A percentile compares a stretch with the other conserved stretches of the same genome.
Evolutionary conservation across 1,284 basidiomycete species (phyloP).

Genomic region (Sanghuangporus baumii): DNA sequence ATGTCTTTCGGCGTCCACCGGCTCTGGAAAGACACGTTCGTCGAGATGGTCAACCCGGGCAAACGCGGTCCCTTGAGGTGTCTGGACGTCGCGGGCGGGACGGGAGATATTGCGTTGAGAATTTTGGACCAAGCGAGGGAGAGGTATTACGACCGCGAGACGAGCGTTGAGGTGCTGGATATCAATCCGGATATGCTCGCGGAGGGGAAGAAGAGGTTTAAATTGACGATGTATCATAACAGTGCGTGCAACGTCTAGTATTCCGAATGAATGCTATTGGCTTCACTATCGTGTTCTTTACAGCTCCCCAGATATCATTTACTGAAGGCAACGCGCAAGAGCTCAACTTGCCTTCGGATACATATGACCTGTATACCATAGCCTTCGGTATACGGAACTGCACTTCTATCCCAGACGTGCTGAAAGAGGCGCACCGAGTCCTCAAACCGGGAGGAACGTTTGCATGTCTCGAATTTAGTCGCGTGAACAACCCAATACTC

Average conservation of each 20-base stretch:
- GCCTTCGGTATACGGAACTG: slow-evolving; percentile 99
- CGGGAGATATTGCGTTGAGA: slow-evolving; percentile 94
- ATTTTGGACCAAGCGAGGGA: slow-evolving; percentile 91
- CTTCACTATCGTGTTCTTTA: not conserved
- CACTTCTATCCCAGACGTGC: slow-evolving; percentile 86
- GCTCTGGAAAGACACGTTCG: slow-evolving; percentile 95
- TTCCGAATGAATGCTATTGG: not conserved
- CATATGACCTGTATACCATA: slow-evolving; percentile 96
- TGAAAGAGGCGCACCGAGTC: slow-evolving; percentile 89
- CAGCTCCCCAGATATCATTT: slow-evolving; percentile 92
- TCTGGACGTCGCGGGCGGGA: slow-evolving; percentile 97
- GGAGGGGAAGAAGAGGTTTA: slow-evolving; percentile 88
- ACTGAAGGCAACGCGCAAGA: slow-evolving; percentile 92
- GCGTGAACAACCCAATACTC: slow-evolving; percentile 85
- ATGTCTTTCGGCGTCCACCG: slow-evolving; percentile 96
- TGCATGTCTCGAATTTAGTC: slow-evolving; percentile 95
- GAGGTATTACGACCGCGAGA: slow-evolving; percentile 83
- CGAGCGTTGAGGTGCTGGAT: slow-evolving; percentile 88
- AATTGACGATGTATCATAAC: slow-evolving; percentile 94
- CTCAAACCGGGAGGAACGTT: slow-evolving; percentile 96
- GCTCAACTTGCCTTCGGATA: slow-evolving; percentile 72
- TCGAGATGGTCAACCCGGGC: slow-evolving; percentile 77
- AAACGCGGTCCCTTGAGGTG: slow-evolving; percentile 68
- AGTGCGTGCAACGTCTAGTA: slow-evolving; percentile 52
- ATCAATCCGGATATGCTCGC: slow-evolving; percentile 95